phyloP scores from a whole-genome alignment of 495 filamentous ascomycete species.

The Echria macrotheca region DNA sequence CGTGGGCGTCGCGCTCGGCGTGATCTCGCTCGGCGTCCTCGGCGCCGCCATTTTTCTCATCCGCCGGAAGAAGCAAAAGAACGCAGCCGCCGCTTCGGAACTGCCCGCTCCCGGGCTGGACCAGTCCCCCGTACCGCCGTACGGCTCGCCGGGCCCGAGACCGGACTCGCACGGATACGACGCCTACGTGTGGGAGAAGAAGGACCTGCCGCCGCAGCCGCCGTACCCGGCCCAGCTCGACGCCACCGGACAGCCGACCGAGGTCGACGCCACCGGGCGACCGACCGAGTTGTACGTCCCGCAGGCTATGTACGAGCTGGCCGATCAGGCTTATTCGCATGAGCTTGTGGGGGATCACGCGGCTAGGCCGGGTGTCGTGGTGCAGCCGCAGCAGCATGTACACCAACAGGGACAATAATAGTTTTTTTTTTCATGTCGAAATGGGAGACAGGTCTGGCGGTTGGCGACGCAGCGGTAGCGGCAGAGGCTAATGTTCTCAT shows the following conservation, averaged over 20 bases:
- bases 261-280: constrained; percentile 17
- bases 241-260: background rate
- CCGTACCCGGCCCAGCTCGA: constrained; percentile 7
- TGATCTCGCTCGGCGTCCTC: constrained; percentile 22
- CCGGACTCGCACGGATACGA: constrained; percentile 10
- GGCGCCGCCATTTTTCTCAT: constrained; percentile 21
- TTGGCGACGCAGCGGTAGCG: no score
- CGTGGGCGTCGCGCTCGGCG: constrained; percentile 29
- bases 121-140: constrained; percentile 10
- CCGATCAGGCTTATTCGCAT: constrained; percentile 23
- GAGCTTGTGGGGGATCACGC: constrained; percentile 23
- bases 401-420: no score
- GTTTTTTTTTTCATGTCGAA: background rate
- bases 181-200: constrained; percentile 17
- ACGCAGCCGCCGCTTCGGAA: background rate
- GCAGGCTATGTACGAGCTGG: constrained; percentile 27
- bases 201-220: background rate
- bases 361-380: no score
- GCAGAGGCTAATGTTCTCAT: no score
- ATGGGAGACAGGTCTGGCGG: no score
- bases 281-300: constrained; percentile 22
- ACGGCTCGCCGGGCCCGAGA: constrained; percentile 9
- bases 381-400: no score
- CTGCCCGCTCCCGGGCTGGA: background rate
- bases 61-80: constrained; percentile 12